Evolutionary conservation across 2,329 filamentous ascomycete species (phyloP).

Genomic region (Alternaria infectoria): DNA sequence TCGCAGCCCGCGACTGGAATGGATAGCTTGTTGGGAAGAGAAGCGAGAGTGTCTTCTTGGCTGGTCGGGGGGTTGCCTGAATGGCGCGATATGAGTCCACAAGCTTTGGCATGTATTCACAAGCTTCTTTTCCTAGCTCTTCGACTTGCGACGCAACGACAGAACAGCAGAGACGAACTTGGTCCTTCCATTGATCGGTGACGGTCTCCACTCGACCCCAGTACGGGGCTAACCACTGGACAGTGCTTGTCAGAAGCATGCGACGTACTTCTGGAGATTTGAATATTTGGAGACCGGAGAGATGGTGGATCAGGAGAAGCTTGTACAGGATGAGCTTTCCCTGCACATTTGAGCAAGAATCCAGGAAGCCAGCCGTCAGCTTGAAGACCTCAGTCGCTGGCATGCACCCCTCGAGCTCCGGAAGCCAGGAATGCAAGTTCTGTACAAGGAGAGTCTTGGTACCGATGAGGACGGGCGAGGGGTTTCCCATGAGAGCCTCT

Average conservation of each 20-base stretch:
- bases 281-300: conserved; percentile 83
- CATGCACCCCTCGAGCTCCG: conserved; percentile 80
- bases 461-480: conserved; percentile 83
- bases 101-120: conserved; percentile 88
- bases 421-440: conserved; percentile 97
- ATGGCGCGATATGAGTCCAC: conserved; percentile 87
- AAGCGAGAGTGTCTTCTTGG: conserved; percentile 73
- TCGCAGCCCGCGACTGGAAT: conserved; percentile 76
- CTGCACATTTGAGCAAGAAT: conserved; percentile 84
- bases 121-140: conserved; percentile 78
- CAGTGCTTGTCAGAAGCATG: conserved; percentile 78
- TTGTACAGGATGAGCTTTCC: conserved; percentile 93
- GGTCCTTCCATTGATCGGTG: conserved; percentile 87
- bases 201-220: conserved; percentile 80
- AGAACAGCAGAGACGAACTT: conserved; percentile 91
- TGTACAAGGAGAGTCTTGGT: conserved; percentile 95
- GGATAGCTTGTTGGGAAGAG: conserved; percentile 91
- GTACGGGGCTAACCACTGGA: conserved; percentile 89
- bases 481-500: conserved; percentile 86
- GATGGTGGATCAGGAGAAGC: conserved; percentile 89
- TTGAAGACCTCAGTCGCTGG: conserved; percentile 85
- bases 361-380: conserved; percentile 91
- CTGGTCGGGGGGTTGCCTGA: conserved; percentile 66
- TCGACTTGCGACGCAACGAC: conserved; percentile 86
- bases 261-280: conserved; percentile 76